Evolutionary conservation across 2,329 filamentous ascomycete species (phyloP), one percentile per base, ranked within the genome.

Genomic region (Elsinoe fawcettii): DNA sequence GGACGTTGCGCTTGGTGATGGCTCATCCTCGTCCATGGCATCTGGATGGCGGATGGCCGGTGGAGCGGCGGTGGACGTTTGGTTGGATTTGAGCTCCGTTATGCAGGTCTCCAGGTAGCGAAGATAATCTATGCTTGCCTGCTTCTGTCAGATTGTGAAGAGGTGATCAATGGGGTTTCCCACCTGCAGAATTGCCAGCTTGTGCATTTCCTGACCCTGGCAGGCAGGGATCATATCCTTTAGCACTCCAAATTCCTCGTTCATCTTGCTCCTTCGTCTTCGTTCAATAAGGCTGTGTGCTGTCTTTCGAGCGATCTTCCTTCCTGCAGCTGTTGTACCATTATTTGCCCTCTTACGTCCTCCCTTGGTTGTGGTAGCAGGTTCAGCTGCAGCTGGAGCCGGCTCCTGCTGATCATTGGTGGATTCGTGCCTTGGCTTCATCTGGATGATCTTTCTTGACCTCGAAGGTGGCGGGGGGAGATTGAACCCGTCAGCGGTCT

Each of bases 151-250:
- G 30, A 14, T 4, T 22, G 14, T 6, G 18, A 36, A 25, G 12
- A 4, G 2, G 14, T 43, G 41, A 4, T 18, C 11, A 14, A 55
- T 22, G 12, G 16, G 41, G 5, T 46, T 6, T 11, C 79, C 62
- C 70, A 95, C 91, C 82, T 96, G 90, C 53, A 97, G 74, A 64
- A 97, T 96, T 14, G 91, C 90, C 58, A 97, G 76, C 73, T 99
- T 99, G 72, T 97, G 93, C 93, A 97, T 97, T 67, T 97, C 92
- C 63, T 85, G 82, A 5, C 90, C 91, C n/a, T 82, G 84, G 71
- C 93, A 97, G 1, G 93, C 92, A 0, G 93, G 93, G 58, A 97
- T 95, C 88, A 99, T 90, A 65, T 86, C 82, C 74, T 97, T 97
- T 63, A 97, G 75, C 14, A 95, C 87, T 1, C 84, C 87, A 74